These are phyloP conservation scores for Porogramme epimiltina DNA, from an alignment of 1,284 basidiomycete species.

Conservation along the genomic window DNA sequence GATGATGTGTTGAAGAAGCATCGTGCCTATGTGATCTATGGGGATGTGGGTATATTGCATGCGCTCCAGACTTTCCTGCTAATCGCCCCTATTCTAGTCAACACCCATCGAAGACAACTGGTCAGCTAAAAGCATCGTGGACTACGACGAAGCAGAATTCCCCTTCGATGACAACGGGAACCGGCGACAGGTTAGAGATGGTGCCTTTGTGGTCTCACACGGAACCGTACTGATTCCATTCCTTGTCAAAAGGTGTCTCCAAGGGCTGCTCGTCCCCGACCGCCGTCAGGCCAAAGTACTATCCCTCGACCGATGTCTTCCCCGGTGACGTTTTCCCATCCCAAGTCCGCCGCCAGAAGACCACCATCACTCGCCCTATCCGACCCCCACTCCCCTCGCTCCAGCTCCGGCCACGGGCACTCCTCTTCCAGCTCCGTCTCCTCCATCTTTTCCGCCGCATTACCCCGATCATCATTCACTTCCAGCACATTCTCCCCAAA, in stretches of 20 bases:
- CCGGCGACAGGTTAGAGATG: conserved; percentile 4
- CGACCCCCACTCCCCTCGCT: conserved; percentile 9
- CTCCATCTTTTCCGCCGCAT: conserved; percentile 17
- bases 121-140: conserved; percentile 21
- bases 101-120: conserved; percentile 18
- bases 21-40: conserved; percentile 16
- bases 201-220: not conserved
- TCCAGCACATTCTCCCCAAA: conserved; percentile 12
- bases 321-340: conserved; percentile 8
- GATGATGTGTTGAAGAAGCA: conserved; percentile 11
- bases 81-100: conserved; percentile 8
- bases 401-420: conserved; percentile 7
- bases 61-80: not conserved
- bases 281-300: conserved; percentile 9
- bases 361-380: conserved; percentile 16
- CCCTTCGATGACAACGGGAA: conserved; percentile 6
- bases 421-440: conserved; percentile 18
- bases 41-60: conserved; percentile 4
- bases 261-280: conserved; percentile 6
- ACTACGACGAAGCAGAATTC: conserved; percentile 12
- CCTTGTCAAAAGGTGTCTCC: not conserved
- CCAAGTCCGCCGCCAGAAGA: conserved; percentile 3
- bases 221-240: not conserved
- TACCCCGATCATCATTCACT: conserved; percentile 18
- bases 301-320: conserved; percentile 19